Conservation (phyloP, 1,139 yeast genomes). For the Yamadazyma pseudoaaseri region DNA sequence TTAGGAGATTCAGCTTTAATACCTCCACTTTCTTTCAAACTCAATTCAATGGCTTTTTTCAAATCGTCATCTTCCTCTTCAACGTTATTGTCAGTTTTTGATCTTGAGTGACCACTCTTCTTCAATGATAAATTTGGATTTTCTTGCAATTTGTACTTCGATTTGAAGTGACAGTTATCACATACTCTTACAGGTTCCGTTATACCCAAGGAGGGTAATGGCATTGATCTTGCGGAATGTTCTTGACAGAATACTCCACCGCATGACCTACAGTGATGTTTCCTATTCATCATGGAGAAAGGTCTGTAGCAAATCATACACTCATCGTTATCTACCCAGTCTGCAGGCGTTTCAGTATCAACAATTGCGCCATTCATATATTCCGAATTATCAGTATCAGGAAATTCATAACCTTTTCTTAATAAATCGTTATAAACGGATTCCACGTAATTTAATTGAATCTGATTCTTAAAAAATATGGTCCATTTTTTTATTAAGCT, state of each 20-base stretch:
- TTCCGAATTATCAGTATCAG: slow-evolving; percentile 44
- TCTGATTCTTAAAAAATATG: slow-evolving; percentile 65
- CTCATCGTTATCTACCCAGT: slow-evolving; percentile 94
- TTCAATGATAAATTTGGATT: slow-evolving; percentile 9
- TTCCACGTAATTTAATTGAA: slow-evolving; percentile 65
- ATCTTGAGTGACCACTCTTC: slow-evolving; percentile 1
- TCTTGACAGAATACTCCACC: slow-evolving; percentile 92
- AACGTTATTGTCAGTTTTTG: slow-evolving; percentile 7
- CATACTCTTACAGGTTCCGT: slow-evolving; percentile 90
- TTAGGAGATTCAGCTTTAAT: slow-evolving; percentile 13
- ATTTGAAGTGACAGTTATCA: slow-evolving; percentile 76
- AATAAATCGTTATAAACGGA: slow-evolving; percentile 59
- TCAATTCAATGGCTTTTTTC: slow-evolving; percentile 73
- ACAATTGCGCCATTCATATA: slow-evolving; percentile 53
- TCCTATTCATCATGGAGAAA: slow-evolving; percentile 80
- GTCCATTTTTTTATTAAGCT: slow-evolving; percentile 77
- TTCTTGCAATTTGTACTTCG: slow-evolving; percentile 18
- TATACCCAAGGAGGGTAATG: slow-evolving; percentile 84
- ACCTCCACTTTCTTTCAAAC: slow-evolving; percentile 57
- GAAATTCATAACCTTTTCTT: slow-evolving; percentile 68
- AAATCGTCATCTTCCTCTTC: slow-evolving; percentile 75
- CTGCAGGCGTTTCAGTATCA: slow-evolving; percentile 94
- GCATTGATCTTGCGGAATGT: slow-evolving; percentile 69
- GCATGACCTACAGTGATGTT: slow-evolving; percentile 96
- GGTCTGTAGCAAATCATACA: slow-evolving; percentile 91